Conservation (phyloP, 163 green algal genomes). For the Prototheca wickerhamii region DNA sequence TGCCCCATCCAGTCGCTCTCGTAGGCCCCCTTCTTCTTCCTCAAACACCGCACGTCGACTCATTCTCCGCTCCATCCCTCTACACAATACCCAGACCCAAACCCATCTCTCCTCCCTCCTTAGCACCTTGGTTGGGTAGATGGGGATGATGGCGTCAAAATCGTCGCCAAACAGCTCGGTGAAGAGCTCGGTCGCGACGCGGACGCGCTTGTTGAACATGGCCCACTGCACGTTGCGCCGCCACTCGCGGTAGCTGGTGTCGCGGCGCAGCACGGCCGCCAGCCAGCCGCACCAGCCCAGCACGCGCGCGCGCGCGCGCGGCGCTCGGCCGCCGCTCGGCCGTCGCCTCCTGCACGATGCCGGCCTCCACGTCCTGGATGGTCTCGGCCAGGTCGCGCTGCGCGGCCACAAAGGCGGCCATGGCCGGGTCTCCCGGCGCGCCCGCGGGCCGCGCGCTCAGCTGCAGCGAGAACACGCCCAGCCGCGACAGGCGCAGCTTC, state of each 20-base stretch:
- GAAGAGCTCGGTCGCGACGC: constrained; percentile 21
- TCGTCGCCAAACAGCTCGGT: constrained; percentile 29
- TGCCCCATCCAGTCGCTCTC: neutral
- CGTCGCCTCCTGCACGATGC: too few relatives aligned
- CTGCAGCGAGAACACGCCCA: constrained; percentile 10
- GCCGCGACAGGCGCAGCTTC: constrained; percentile 15
- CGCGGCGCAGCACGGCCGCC: neutral
- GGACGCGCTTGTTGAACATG: constrained; percentile 31
- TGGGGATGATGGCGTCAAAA: constrained; percentile 30
- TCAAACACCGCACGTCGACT: neutral
- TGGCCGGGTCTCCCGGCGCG: neutral
- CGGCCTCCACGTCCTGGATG: too few relatives aligned
- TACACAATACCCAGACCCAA: neutral
- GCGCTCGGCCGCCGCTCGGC: too few relatives aligned
- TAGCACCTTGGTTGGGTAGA: constrained; percentile 23
- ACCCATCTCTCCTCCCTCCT: neutral
- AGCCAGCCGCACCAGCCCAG: neutral
- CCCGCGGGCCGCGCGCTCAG: neutral
- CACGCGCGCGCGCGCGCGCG: too few relatives aligned
- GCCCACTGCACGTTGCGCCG: constrained; percentile 25
- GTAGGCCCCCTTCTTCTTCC: neutral
- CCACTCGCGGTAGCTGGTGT: constrained; percentile 18
- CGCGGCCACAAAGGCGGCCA: too few relatives aligned
- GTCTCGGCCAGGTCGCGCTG: too few relatives aligned
- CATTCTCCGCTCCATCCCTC: neutral